Percentiles rank a stretch among this genome's conserved stretches.
Evolutionary conservation across 1,139 yeast genomes (phyloP).

Genomic region (Taphrina confusa): DNA sequence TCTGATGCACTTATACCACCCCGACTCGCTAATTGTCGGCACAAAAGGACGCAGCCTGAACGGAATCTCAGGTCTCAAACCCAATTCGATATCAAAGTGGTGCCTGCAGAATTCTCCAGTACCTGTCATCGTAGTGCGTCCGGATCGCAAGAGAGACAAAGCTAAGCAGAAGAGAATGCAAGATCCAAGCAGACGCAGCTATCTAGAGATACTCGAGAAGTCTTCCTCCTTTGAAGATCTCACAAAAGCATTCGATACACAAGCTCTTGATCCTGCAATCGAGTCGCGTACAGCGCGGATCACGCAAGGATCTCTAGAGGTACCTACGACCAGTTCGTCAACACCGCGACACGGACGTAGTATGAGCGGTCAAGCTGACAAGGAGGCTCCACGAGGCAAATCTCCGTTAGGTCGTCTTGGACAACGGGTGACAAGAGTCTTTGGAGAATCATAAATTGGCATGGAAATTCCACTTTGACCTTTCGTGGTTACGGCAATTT

Average conservation of each 20-base stretch:
- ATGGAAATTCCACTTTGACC: background rate
- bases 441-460: slow-evolving; percentile 8
- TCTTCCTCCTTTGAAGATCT: slow-evolving; percentile 28
- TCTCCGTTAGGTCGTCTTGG: slow-evolving; percentile 19
- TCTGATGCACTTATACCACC: slow-evolving; percentile 62
- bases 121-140: slow-evolving; percentile 69
- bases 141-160: slow-evolving; percentile 51
- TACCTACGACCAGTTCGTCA: background rate
- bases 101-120: slow-evolving; percentile 67
- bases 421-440: slow-evolving; percentile 8
- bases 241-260: slow-evolving; percentile 6
- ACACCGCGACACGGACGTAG: slow-evolving; percentile 4
- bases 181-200: slow-evolving; percentile 44
- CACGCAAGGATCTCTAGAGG: background rate
- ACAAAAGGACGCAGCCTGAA: slow-evolving; percentile 53
- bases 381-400: slow-evolving; percentile 4
- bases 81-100: slow-evolving; percentile 56
- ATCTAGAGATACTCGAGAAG: slow-evolving; percentile 42
- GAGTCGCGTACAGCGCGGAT: background rate
- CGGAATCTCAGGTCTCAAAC: slow-evolving; percentile 54
- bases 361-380: slow-evolving; percentile 2
- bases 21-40: slow-evolving; percentile 67
- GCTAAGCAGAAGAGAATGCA: slow-evolving; percentile 46
- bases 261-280: background rate
- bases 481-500: background rate